These are phyloP conservation scores for Neonectria faginata DNA, from an alignment of 2,329 filamentous ascomycete species.

Conservation along the genomic window DNA sequence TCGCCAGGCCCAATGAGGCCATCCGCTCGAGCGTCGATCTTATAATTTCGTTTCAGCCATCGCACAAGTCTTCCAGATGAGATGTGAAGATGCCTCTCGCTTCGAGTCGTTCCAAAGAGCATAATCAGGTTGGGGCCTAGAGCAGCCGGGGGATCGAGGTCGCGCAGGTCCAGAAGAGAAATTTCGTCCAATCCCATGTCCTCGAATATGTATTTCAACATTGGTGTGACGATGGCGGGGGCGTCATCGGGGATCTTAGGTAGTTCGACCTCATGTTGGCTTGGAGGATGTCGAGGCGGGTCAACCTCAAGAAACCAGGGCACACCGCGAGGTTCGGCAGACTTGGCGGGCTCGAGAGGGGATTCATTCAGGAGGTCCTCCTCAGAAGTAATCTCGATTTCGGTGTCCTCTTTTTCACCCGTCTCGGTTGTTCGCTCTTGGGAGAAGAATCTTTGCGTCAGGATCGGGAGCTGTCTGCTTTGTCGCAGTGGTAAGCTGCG, in stretches of 20 bases:
- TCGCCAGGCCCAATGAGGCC: conserved; percentile 91
- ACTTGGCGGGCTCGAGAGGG: conserved; percentile 41
- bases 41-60: conserved; percentile 81
- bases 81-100: conserved; percentile 92
- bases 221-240: conserved; percentile 76
- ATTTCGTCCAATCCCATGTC: conserved; percentile 90
- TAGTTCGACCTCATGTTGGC: conserved; percentile 60
- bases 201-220: conserved; percentile 83
- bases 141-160: conserved; percentile 86
- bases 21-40: conserved; percentile 82
- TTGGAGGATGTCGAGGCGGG: conserved; percentile 63
- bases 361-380: conserved; percentile 28
- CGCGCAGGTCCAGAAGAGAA: conserved; percentile 82
- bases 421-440: conserved; percentile 28
- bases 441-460: conserved; percentile 43
- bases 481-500: conserved; percentile 41
- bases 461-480: conserved; percentile 30
- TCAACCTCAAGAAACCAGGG: conserved; percentile 92
- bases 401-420: conserved; percentile 31
- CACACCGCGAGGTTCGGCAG: conserved; percentile 53
- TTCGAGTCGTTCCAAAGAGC: conserved; percentile 91
- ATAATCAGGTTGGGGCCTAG: conserved; percentile 91
- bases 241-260: conserved; percentile 73
- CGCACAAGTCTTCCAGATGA: conserved; percentile 90
- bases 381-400: conserved; percentile 14